These are phyloP conservation scores for Simplicillium sp. DNA, from an alignment of 2,329 filamentous ascomycete species.

Conservation along the genomic window DNA sequence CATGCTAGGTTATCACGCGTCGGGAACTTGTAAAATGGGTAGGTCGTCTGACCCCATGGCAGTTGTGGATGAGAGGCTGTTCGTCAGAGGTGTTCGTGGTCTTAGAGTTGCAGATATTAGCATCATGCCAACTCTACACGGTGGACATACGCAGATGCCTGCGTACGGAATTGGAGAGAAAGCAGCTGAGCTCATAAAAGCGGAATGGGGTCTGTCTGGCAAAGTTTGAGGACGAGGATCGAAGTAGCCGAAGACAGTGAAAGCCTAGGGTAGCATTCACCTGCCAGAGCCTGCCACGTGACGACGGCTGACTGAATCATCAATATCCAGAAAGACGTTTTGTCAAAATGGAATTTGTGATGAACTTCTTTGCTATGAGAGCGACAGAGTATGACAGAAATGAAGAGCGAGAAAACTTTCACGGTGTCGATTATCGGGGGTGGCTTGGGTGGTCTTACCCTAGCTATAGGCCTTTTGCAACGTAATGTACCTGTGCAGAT, in stretches of 20 bases:
- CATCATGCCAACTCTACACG: constrained; percentile 40
- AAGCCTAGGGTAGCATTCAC: no score
- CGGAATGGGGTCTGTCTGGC: constrained; percentile 7
- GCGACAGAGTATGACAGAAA: no score
- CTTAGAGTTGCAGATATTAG: constrained; percentile 45
- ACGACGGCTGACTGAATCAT: no score
- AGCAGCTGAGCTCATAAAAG: constrained; percentile 36
- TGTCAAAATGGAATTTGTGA: no score
- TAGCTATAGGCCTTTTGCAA: constrained; percentile 39
- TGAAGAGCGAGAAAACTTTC: background rate
- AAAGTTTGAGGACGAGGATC: no score
- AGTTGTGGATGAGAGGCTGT: constrained; percentile 42
- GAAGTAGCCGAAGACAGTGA: no score
- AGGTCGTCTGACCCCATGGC: constrained; percentile 33
- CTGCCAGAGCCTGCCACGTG: no score
- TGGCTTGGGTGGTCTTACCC: constrained; percentile 45
- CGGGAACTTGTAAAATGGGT: constrained; percentile 49
- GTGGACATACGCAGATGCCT: constrained; percentile 43
- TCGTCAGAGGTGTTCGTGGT: constrained; percentile 39
- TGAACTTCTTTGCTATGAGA: no score
- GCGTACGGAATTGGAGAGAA: constrained; percentile 49
- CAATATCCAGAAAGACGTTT: no score
- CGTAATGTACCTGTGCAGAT: constrained; percentile 28
- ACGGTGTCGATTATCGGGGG: constrained; percentile 47
- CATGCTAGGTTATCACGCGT: constrained; percentile 41